These are phyloP conservation scores for Sistotremastrum niveocremeum DNA, from an alignment of 768 basidiomycete species.

Conservation along the genomic window DNA sequence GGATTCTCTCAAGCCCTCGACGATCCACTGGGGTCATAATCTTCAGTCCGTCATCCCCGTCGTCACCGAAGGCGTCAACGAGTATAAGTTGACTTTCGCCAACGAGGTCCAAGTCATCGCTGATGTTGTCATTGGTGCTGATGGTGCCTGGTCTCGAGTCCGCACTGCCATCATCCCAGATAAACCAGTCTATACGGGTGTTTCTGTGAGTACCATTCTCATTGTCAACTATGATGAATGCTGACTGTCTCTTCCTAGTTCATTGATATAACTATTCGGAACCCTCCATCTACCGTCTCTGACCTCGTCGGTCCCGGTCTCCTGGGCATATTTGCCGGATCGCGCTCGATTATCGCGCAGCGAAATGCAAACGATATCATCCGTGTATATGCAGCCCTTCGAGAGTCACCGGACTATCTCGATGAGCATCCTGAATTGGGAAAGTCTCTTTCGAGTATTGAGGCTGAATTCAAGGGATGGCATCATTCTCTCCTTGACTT, in stretches of 20 bases:
- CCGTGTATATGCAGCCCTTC: slow-evolving; percentile 10
- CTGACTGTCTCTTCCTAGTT: no score
- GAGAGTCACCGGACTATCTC: no score
- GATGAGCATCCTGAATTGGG: no score
- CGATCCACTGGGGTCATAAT: not conserved
- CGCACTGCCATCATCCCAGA: slow-evolving; percentile 11
- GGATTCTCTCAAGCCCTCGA: slow-evolving; percentile 11
- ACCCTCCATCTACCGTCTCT: slow-evolving; percentile 1
- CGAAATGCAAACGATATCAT: slow-evolving; percentile 16
- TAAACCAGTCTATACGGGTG: slow-evolving; percentile 11
- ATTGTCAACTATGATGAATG: no score
- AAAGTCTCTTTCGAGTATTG: no score
- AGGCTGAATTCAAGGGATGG: no score
- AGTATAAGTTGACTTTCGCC: no score
- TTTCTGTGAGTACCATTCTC: slow-evolving; percentile 8
- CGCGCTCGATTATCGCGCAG: slow-evolving; percentile 17
- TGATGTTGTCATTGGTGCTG: slow-evolving; percentile 14
- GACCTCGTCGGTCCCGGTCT: slow-evolving; percentile 18
- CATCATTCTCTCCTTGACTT: no score
- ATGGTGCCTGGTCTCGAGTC: slow-evolving; percentile 15
- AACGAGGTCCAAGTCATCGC: no score
- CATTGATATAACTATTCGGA: no score
- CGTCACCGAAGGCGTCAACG: no score
- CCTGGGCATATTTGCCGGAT: slow-evolving; percentile 14
- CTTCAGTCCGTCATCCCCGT: no score